These are phyloP conservation scores for Trametes hirsuta DNA, from an alignment of 1,284 basidiomycete genomes.

Conservation along the genomic window DNA sequence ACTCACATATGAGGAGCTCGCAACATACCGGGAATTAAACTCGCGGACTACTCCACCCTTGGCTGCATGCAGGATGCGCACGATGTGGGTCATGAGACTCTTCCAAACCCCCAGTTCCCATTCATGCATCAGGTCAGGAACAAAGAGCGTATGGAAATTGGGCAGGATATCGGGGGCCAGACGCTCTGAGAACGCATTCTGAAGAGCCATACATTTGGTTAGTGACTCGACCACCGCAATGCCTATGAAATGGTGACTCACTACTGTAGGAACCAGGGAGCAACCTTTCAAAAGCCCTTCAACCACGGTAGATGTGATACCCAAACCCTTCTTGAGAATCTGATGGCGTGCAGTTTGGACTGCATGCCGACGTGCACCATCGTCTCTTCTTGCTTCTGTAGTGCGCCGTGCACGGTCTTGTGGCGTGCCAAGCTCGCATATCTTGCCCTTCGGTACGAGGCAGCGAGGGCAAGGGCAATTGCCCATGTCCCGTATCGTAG, in stretches of 20 bases:
- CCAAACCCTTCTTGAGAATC: constrained; percentile 15
- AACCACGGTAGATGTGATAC: constrained; percentile 3
- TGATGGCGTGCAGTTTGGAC: constrained; percentile 6
- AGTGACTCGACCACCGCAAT: too few relatives aligned
- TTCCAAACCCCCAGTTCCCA: constrained; percentile 37
- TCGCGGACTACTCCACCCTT: constrained; percentile 7
- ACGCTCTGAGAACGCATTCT: constrained; percentile 38
- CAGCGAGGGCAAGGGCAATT: constrained; percentile 37
- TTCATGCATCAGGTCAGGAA: constrained; percentile 33
- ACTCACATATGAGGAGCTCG: too few relatives aligned
- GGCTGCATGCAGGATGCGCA: constrained; percentile 27
- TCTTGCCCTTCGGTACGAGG: constrained; percentile 19
- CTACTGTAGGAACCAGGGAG: constrained; percentile 9
- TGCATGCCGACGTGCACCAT: not conserved
- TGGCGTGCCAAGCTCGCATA: constrained; percentile 11
- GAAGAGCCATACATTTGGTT: too few relatives aligned
- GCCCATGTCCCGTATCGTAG: constrained; percentile 16
- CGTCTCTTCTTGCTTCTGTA: not conserved
- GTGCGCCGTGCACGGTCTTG: not conserved
- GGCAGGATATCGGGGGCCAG: constrained; percentile 15
- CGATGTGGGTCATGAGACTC: constrained; percentile 27
- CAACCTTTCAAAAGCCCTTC: constrained; percentile 14
- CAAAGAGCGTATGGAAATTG: constrained; percentile 27
- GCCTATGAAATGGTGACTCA: too few relatives aligned
- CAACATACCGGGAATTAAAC: constrained; percentile 28